Conservation (phyloP, 1,139 yeast genomes). For the Geotrichum carabidarum region DNA sequence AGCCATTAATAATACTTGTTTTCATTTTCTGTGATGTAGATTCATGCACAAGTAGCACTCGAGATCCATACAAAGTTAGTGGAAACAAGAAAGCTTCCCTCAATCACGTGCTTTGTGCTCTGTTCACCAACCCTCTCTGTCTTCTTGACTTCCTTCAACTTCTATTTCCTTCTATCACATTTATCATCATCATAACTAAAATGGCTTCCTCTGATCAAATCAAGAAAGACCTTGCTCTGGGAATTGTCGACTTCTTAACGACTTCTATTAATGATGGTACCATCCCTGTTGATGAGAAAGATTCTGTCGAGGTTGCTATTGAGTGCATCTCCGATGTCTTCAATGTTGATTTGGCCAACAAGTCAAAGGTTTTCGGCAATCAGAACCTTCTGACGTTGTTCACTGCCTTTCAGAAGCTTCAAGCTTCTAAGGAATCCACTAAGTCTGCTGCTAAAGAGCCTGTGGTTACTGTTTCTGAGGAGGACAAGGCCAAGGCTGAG, state of each 20-base stretch:
- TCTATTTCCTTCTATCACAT: neutral
- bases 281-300: conserved; percentile 72
- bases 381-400: conserved; percentile 34
- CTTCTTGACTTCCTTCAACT: neutral
- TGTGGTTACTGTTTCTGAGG: conserved; percentile 42
- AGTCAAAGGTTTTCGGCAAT: conserved; percentile 47
- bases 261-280: conserved; percentile 56
- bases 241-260: conserved; percentile 69
- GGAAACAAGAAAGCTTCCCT: neutral
- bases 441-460: conserved; percentile 27
- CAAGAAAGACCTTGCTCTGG: conserved; percentile 65
- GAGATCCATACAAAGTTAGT: neutral
- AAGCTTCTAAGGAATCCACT: conserved; percentile 21
- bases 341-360: conserved; percentile 50
- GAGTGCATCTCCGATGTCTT: conserved; percentile 90
- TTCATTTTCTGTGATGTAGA: too few relatives aligned
- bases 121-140: too few relatives aligned
- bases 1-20: neutral
- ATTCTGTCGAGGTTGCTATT: conserved; percentile 91
- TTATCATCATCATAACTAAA: neutral
- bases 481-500: conserved; percentile 66
- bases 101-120: neutral
- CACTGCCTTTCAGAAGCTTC: conserved; percentile 30
- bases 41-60: neutral
- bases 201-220: conserved; percentile 16